Conservation (phyloP, 306 rosid genomes). For the Trifolium repens region DNA sequence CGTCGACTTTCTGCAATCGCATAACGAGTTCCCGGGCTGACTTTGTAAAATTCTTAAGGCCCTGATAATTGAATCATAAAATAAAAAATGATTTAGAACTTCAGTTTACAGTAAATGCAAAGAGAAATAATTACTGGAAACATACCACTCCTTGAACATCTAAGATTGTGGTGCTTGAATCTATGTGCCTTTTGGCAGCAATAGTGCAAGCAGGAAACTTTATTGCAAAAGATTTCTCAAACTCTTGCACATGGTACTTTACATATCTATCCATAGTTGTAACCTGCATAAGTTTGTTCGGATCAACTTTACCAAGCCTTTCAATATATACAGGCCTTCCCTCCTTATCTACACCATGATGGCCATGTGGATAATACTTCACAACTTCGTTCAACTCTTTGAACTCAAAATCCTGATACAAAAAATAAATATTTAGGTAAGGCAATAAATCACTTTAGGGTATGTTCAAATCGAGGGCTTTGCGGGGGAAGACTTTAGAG, state of each 20-base stretch:
- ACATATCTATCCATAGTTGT: constrained; percentile 91
- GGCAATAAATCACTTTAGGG: constrained; percentile 7
- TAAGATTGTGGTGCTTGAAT: constrained; percentile 92
- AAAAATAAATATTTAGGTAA: constrained; percentile 22
- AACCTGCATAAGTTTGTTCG: constrained; percentile 91
- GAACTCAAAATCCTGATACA: constrained; percentile 85
- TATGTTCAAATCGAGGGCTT: background rate
- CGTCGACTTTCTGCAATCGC: constrained; percentile 87
- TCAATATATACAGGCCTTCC: constrained; percentile 96
- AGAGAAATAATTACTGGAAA: constrained; percentile 34
- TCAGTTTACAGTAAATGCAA: constrained; percentile 12
- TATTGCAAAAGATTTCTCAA: constrained; percentile 79
- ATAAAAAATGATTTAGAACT: constrained; percentile 16
- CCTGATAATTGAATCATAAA: constrained; percentile 52
- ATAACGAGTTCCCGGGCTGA: constrained; percentile 86
- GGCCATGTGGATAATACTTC: constrained; percentile 89
- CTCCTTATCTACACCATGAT: constrained; percentile 96
- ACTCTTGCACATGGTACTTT: constrained; percentile 89
- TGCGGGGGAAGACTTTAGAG: background rate
- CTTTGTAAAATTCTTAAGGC: constrained; percentile 91
- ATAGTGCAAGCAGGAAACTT: constrained; percentile 98
- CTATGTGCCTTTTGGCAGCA: constrained; percentile 97
- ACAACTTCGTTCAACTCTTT: constrained; percentile 77
- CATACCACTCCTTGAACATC: constrained; percentile 99
- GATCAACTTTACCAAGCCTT: constrained; percentile 95